These are phyloP conservation scores for Climacium dendroides DNA, from an alignment of 225 moss, liverwort and hornwort species.

Conservation along the genomic window DNA sequence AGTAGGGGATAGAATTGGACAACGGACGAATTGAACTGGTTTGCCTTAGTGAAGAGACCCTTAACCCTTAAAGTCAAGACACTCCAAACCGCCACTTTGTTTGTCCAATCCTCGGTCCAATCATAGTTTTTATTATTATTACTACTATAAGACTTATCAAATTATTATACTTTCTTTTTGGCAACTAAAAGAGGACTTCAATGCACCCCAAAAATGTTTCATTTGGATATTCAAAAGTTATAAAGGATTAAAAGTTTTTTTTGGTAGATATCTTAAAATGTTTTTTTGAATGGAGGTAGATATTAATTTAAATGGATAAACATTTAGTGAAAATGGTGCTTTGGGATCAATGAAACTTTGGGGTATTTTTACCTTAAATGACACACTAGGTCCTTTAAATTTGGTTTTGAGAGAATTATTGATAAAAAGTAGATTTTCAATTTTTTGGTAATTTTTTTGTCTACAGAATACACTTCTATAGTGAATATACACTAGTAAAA, in stretches of 20 bases:
- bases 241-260: not conserved
- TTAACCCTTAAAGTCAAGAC: not conserved
- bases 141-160: rapidly evolving
- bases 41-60: not conserved
- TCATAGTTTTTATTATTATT: not conserved
- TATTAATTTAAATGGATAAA: not conserved
- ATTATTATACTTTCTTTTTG: not conserved
- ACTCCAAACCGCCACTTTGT: not conserved
- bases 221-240: not conserved
- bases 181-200: not conserved
- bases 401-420: not conserved
- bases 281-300: too few species aligned
- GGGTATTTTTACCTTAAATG: not conserved
- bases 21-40: too few species aligned
- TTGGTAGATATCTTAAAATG: not conserved
- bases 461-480: not conserved
- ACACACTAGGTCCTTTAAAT: rapidly evolving
- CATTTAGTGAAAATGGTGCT: not conserved
- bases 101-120: not conserved
- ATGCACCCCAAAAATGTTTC: not conserved
- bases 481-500: not conserved
- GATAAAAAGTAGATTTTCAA: not conserved
- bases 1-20: too few species aligned
- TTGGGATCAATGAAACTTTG: rapidly evolving
- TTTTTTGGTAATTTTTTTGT: not conserved